Conservation (phyloP, 164 flowering plant species). For the Cinnamomum micranthum region DNA sequence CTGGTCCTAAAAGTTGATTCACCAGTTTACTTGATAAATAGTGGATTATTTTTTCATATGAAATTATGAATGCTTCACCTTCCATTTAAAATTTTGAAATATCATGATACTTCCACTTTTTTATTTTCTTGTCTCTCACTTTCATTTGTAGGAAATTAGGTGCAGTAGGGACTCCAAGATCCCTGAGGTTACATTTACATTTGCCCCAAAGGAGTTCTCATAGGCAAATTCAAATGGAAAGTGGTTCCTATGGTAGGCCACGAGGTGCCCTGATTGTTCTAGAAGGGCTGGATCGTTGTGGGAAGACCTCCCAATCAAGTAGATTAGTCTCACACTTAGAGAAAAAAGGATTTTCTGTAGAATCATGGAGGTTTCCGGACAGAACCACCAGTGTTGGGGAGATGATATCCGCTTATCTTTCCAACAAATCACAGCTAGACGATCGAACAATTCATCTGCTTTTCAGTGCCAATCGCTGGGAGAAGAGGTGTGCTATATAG, state of each 20-base stretch:
- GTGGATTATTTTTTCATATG: not conserved
- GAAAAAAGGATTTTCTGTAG: constrained; percentile 47
- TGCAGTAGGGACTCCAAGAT: constrained; percentile 11
- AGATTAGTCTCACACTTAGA: constrained; percentile 43
- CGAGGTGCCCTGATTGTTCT: constrained; percentile 78
- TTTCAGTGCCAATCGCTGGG: constrained; percentile 88
- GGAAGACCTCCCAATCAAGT: constrained; percentile 61
- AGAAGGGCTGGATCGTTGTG: constrained; percentile 86
- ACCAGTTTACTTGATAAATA: not conserved
- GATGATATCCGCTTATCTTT: constrained; percentile 74
- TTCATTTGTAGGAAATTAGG: constrained; percentile 20
- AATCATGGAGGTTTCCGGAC: constrained; percentile 75
- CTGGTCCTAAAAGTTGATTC: not conserved
- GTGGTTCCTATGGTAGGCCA: constrained; percentile 17
- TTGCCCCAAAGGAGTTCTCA: constrained; percentile 14
- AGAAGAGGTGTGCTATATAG: constrained; percentile 49
- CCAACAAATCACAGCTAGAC: constrained; percentile 63
- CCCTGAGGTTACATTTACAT: constrained; percentile 12
- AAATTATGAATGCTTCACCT: not conserved
- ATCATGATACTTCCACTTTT: too few species aligned
- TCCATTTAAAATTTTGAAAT: not conserved
- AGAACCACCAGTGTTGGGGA: constrained; percentile 63
- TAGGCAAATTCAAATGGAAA: constrained; percentile 39
- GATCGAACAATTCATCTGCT: constrained; percentile 76
- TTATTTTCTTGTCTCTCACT: not conserved